These are phyloP conservation scores for Pythium angustatum DNA, from an alignment of 352 stramenopile genomes.

Conservation along the genomic window DNA sequence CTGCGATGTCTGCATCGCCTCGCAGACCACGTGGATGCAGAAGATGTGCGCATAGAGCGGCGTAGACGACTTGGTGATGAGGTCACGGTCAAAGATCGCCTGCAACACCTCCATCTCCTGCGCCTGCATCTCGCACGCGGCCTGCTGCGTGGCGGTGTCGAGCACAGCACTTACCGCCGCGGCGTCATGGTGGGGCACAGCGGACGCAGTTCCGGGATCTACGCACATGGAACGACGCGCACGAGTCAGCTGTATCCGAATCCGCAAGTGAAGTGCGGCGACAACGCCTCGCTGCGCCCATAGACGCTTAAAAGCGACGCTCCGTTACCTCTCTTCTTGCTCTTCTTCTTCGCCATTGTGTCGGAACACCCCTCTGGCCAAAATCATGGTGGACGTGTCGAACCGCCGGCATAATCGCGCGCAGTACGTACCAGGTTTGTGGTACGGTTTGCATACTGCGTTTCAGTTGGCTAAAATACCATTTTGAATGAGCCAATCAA, in stretches of 20 bases:
- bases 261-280: neutral
- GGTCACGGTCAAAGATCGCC: slow-evolving; percentile 79
- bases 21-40: slow-evolving; percentile 68
- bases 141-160: slow-evolving; percentile 45
- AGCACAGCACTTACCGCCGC: too few relatives aligned
- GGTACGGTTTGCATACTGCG: slow-evolving; percentile 9
- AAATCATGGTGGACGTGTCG: slow-evolving; percentile 14
- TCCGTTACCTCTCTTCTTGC: slow-evolving; percentile 62
- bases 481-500: slow-evolving; percentile 2
- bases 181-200: slow-evolving; percentile 3
- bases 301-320: neutral
- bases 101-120: slow-evolving; percentile 84
- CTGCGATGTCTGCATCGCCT: slow-evolving; percentile 37
- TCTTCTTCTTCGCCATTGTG: slow-evolving; percentile 77
- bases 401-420: neutral
- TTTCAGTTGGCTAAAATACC: slow-evolving; percentile 16
- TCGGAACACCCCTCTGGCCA: slow-evolving; percentile 4
- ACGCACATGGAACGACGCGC: slow-evolving; percentile 9
- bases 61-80: slow-evolving; percentile 67
- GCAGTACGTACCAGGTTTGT: slow-evolving; percentile 2
- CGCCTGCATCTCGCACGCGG: slow-evolving; percentile 63
- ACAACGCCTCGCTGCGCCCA: neutral
- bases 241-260: neutral
- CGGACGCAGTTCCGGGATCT: slow-evolving; percentile 15
- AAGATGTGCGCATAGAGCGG: slow-evolving; percentile 86